These are phyloP conservation scores for Grigorovia humatica DNA, from an alignment of 805 yeast genomes.

Conservation along the genomic window DNA sequence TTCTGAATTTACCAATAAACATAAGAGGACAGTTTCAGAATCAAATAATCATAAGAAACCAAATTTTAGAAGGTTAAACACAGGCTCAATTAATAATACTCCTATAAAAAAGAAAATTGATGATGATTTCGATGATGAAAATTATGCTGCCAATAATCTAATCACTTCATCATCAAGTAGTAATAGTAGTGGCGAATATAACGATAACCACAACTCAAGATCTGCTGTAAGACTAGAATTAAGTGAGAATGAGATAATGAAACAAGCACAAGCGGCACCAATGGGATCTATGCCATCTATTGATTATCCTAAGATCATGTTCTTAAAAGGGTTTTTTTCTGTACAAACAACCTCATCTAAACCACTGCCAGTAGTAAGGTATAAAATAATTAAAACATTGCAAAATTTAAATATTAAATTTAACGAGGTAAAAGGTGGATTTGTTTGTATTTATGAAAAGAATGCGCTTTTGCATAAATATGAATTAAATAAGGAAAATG, in stretches of 20 bases:
- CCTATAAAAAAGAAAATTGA: background rate
- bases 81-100: background rate
- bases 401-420: conserved; percentile 64
- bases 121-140: too few species aligned
- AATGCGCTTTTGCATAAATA: background rate
- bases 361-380: conserved; percentile 77
- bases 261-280: conserved; percentile 43
- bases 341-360: conserved; percentile 93
- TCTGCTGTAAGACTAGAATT: conserved; percentile 7
- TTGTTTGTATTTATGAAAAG: conserved; percentile 47
- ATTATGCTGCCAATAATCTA: background rate
- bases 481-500: background rate
- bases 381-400: conserved; percentile 68
- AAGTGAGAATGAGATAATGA: conserved; percentile 38
- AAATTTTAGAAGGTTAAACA: background rate
- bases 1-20: background rate
- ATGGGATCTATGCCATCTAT: conserved; percentile 84
- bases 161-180: background rate
- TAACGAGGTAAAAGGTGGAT: conserved; percentile 92
- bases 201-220: background rate
- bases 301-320: conserved; percentile 81
- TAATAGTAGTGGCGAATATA: background rate
- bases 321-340: conserved; percentile 84
- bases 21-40: conserved; percentile 2
- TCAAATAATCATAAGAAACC: background rate